Evolutionary conservation across 2,329 filamentous ascomycete genomes (phyloP).

Genomic region (Coniochaeta prunicola): DNA sequence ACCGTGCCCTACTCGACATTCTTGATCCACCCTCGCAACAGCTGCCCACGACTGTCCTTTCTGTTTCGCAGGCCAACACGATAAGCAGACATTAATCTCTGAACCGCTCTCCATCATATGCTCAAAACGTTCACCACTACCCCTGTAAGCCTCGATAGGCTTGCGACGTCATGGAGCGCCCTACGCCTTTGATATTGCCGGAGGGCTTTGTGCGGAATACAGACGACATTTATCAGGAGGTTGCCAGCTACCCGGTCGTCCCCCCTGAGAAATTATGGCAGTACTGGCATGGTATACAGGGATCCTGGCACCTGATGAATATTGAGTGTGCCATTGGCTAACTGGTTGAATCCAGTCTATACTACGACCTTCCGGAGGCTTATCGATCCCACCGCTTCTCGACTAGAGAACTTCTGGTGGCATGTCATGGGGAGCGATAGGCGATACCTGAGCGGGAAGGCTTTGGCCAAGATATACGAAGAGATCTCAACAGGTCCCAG

Average conservation of each 20-base stretch:
- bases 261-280: constrained; percentile 45
- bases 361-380: constrained; percentile 52
- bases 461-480: constrained; percentile 48
- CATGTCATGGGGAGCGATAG: constrained; percentile 56
- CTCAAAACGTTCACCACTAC: not conserved
- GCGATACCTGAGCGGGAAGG: constrained; percentile 42
- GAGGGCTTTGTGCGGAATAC: constrained; percentile 51
- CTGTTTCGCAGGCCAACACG: not conserved
- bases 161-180: not conserved
- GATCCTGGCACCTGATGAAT: not conserved
- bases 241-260: constrained; percentile 42
- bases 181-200: constrained; percentile 39
- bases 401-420: constrained; percentile 61
- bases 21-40: not conserved
- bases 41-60: not conserved
- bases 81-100: not conserved
- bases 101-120: not conserved
- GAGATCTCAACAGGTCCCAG: constrained; percentile 52
- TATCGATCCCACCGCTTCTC: constrained; percentile 53
- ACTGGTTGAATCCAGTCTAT: constrained; percentile 37
- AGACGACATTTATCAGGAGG: constrained; percentile 42
- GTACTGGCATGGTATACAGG: constrained; percentile 47
- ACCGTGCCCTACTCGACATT: not conserved
- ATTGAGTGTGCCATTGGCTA: not conserved
- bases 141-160: not conserved